Conservation (phyloP, 768 basidiomycete species). For the Lactarius trivialis region DNA sequence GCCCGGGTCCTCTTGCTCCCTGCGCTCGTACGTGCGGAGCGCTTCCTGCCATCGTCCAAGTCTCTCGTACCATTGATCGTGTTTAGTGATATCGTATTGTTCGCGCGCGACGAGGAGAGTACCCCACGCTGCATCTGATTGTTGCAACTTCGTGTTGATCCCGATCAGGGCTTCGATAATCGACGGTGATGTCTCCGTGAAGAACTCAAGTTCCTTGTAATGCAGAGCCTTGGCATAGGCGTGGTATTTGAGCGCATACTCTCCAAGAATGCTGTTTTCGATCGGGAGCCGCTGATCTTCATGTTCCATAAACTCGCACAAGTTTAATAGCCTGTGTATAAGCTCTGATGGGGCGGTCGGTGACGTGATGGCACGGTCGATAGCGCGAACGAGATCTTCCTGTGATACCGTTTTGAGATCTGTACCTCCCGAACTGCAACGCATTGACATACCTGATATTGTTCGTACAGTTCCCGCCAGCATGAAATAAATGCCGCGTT, state of each 20-base stretch:
- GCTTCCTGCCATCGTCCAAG: conserved; percentile 97
- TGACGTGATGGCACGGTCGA: conserved; percentile 80
- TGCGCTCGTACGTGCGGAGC: conserved; percentile 74
- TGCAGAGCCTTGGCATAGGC: conserved; percentile 97
- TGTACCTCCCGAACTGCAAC: neutral
- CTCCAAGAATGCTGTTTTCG: conserved; percentile 86
- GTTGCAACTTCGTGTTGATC: conserved; percentile 94
- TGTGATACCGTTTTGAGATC: conserved; percentile 30
- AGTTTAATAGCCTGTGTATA: conserved; percentile 83
- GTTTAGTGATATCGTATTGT: conserved; percentile 84
- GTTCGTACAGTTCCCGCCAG: conserved; percentile 92
- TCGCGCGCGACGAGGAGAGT: conserved; percentile 86
- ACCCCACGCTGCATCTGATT: conserved; percentile 97
- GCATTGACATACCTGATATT: conserved; percentile 70
- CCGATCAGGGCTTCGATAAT: conserved; percentile 93
- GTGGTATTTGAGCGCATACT: conserved; percentile 87
- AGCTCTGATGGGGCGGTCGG: conserved; percentile 76
- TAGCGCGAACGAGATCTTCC: conserved; percentile 91
- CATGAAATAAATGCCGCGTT: conserved; percentile 98
- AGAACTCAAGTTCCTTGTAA: conserved; percentile 97
- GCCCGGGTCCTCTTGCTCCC: conserved; percentile 65
- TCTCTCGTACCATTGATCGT: conserved; percentile 98
- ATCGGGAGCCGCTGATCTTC: conserved; percentile 95
- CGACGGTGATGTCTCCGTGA: conserved; percentile 81
- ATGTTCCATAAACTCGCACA: conserved; percentile 99